Evolutionary conservation across 169 alveolate genomes (phyloP).

Genomic region (Cryptosporidium parvum): DNA sequence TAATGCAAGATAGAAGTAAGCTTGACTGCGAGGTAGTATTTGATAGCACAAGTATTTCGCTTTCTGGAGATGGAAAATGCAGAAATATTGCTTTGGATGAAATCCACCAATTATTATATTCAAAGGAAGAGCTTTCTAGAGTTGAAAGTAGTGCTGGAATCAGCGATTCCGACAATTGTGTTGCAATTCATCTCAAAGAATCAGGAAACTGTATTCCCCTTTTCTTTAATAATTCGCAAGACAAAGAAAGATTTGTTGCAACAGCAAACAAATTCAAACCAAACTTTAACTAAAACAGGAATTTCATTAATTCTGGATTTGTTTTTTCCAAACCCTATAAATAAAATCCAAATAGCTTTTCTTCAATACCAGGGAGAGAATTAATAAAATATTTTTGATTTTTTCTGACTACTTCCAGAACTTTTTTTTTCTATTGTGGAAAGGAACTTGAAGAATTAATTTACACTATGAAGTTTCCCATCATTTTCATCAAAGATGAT

Average conservation of each 20-base stretch:
- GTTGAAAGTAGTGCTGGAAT: constrained; percentile 86
- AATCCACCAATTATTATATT: constrained; percentile 80
- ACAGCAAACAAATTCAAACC: constrained; percentile 59
- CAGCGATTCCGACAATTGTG: constrained; percentile 83
- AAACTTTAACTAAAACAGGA: background rate
- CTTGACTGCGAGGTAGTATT: constrained; percentile 68
- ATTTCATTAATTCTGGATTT: background rate
- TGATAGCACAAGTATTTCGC: constrained; percentile 61
- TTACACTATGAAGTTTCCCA: background rate
- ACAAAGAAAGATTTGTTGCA: constrained; percentile 82
- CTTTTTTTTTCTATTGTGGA: background rate
- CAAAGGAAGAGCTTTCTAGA: constrained; percentile 86
- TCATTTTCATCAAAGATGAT: background rate
- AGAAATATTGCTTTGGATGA: constrained; percentile 66
- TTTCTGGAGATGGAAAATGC: constrained; percentile 73
- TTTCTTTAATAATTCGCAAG: constrained; percentile 84
- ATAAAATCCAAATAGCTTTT: background rate
- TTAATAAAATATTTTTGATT: background rate
- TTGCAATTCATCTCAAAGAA: constrained; percentile 87
- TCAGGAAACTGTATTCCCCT: constrained; percentile 89
- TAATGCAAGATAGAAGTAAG: constrained; percentile 72
- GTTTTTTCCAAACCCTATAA: background rate
- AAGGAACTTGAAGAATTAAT: constrained; percentile 1
- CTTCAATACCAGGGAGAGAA: background rate
- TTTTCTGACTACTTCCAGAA: background rate